Percentiles rank a stretch among this genome's conserved stretches.
Evolutionary conservation across 106 monocot species (phyloP).

Genomic region (Apostasia shenzhenica): DNA sequence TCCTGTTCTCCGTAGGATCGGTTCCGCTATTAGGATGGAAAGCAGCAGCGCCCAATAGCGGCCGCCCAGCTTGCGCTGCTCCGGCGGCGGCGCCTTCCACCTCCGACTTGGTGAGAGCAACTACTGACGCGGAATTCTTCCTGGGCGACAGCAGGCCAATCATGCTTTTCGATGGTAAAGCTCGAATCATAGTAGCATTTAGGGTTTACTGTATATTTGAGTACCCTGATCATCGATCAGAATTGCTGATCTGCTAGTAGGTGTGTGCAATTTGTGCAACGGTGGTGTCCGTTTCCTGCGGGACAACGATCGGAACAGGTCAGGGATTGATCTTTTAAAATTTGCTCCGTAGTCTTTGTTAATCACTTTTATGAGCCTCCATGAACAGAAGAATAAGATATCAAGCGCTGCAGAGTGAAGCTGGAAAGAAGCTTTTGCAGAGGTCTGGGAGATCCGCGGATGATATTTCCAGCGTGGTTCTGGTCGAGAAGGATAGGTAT

Average conservation of each 20-base stretch:
- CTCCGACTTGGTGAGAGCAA: slow-evolving; percentile 21
- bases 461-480: slow-evolving; percentile 93
- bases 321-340: not conserved
- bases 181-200: not conserved
- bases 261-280: slow-evolving; percentile 95
- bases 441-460: slow-evolving; percentile 84
- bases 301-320: slow-evolving; percentile 58
- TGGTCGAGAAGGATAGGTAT: slow-evolving; percentile 84
- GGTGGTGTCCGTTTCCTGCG: slow-evolving; percentile 77
- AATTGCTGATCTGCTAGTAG: slow-evolving; percentile 12
- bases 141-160: slow-evolving; percentile 62
- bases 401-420: slow-evolving; percentile 70
- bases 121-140: slow-evolving; percentile 65
- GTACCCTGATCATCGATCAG: not conserved
- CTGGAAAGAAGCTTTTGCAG: slow-evolving; percentile 70
- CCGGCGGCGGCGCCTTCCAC: not conserved
- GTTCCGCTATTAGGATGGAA: not conserved
- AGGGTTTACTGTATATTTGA: not conserved
- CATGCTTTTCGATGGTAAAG: slow-evolving; percentile 95
- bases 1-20: not conserved
- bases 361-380: not conserved
- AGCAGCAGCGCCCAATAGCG: not conserved
- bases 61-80: not conserved
- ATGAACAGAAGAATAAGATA: slow-evolving; percentile 71
- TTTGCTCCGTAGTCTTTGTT: not conserved